Percentiles rank a stretch among this genome's conserved stretches.
These are phyloP conservation scores for Jamesozyma hellenica DNA, from an alignment of 805 yeast genomes.

Conservation along the genomic window DNA sequence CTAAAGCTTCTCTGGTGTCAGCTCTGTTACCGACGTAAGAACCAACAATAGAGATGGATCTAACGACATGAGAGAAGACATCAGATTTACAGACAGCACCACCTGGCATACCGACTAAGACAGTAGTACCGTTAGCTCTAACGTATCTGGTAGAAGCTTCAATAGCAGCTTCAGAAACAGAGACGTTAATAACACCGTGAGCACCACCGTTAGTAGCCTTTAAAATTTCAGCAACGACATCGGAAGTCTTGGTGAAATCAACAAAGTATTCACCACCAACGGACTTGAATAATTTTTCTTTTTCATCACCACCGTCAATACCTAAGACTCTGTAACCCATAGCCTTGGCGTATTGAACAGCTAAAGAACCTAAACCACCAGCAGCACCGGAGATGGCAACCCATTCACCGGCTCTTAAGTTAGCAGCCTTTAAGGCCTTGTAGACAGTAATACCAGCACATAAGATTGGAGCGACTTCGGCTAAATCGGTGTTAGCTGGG, in stretches of 20 bases:
- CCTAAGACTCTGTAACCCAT: slow-evolving; percentile 65
- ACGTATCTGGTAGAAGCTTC: slow-evolving; percentile 41
- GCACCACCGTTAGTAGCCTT: slow-evolving; percentile 53
- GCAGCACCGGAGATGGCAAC: slow-evolving; percentile 70
- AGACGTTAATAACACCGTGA: slow-evolving; percentile 61
- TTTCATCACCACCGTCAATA: slow-evolving; percentile 67
- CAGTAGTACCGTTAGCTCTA: slow-evolving; percentile 52
- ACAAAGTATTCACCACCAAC: slow-evolving; percentile 58
- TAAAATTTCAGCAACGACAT: slow-evolving; percentile 37
- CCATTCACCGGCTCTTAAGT: slow-evolving; percentile 56
- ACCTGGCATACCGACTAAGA: slow-evolving; percentile 51
- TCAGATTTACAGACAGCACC: slow-evolving; percentile 38
- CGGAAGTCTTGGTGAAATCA: slow-evolving; percentile 45
- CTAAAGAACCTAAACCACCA: slow-evolving; percentile 73
- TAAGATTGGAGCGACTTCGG: slow-evolving; percentile 50
- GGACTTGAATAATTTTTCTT: slow-evolving; percentile 40
- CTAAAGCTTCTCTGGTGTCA: slow-evolving; percentile 55
- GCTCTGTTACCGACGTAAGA: slow-evolving; percentile 46
- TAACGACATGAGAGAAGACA: slow-evolving; percentile 42
- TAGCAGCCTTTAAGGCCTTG: slow-evolving; percentile 56
- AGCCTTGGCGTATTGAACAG: slow-evolving; percentile 66
- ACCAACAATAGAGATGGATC: slow-evolving; percentile 38
- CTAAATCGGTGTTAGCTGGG: slow-evolving; percentile 45
- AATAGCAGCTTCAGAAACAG: slow-evolving; percentile 46
- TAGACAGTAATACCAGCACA: slow-evolving; percentile 63